These are phyloP conservation scores for Penicillium macrosclerotiorum DNA, from an alignment of 495 filamentous ascomycete genomes.

Conservation along the genomic window DNA sequence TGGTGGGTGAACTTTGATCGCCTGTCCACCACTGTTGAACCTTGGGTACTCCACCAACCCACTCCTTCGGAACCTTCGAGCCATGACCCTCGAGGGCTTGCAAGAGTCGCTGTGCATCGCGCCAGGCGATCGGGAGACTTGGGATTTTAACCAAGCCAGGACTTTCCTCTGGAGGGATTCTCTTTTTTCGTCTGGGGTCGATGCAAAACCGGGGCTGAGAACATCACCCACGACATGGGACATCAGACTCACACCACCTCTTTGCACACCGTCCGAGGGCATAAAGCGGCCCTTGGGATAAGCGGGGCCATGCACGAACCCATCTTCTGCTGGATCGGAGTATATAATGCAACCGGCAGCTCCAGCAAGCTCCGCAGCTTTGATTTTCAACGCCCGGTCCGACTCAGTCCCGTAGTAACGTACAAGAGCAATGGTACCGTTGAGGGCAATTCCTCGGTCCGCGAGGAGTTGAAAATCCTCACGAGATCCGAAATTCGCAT, in stretches of 20 bases:
- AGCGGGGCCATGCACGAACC: constrained; percentile 63
- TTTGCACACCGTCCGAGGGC: constrained; percentile 76
- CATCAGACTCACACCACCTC: constrained; percentile 79
- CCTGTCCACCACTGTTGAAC: constrained; percentile 83
- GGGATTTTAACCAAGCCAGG: constrained; percentile 77
- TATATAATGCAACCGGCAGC: constrained; percentile 88
- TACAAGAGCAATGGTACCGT: constrained; percentile 81
- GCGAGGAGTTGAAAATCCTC: constrained; percentile 75
- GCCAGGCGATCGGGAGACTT: constrained; percentile 83
- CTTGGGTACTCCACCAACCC: constrained; percentile 72
- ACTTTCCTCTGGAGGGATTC: constrained; percentile 67
- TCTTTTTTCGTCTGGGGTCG: constrained; percentile 61
- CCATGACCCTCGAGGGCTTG: constrained; percentile 76
- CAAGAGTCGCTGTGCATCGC: constrained; percentile 79
- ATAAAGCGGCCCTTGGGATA: constrained; percentile 76
- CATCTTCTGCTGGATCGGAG: constrained; percentile 81
- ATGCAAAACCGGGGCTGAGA: constrained; percentile 82
- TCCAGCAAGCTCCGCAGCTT: constrained; percentile 81
- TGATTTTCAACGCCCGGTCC: constrained; percentile 78
- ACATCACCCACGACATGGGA: constrained; percentile 84
- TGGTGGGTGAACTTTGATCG: constrained; percentile 66
- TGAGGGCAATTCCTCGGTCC: constrained; percentile 67
- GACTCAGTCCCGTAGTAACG: constrained; percentile 72
- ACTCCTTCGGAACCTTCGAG: constrained; percentile 63
- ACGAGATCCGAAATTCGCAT: constrained; percentile 85